Evolutionary conservation across 805 yeast genomes (phyloP).

Genomic region (Blastobotrys mokoenaii): DNA sequence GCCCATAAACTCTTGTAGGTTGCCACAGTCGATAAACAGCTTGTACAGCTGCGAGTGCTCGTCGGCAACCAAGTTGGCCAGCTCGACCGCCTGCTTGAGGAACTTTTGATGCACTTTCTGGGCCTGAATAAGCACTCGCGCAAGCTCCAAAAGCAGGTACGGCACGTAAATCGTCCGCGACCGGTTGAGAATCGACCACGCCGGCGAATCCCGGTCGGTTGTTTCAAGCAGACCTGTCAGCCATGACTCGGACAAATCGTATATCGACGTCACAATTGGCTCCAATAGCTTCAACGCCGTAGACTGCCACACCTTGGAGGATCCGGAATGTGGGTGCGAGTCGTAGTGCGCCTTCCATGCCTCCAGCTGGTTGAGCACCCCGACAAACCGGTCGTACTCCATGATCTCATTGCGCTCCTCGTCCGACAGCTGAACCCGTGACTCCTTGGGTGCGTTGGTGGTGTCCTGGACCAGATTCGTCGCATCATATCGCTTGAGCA

Average conservation of each 20-base stretch:
- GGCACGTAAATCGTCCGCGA: constrained; percentile 69
- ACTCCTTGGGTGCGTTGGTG: background rate
- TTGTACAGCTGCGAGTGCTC: constrained; percentile 53
- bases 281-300: background rate
- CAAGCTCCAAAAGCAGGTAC: constrained; percentile 55
- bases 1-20: constrained; percentile 44
- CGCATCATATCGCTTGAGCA: constrained; percentile 51
- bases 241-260: constrained; percentile 11
- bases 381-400: constrained; percentile 40
- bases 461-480: background rate
- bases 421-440: background rate
- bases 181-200: constrained; percentile 38
- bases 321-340: constrained; percentile 1
- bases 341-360: constrained; percentile 38
- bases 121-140: constrained; percentile 45
- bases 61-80: constrained; percentile 59
- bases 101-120: constrained; percentile 34
- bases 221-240: constrained; percentile 7
- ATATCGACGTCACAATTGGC: constrained; percentile 1
- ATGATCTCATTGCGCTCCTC: constrained; percentile 37
- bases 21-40: constrained; percentile 51
- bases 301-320: constrained; percentile 5
- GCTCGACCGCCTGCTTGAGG: constrained; percentile 46
- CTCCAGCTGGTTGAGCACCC: constrained; percentile 38
- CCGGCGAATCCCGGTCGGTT: constrained; percentile 19